Evolutionary conservation across 2,329 filamentous ascomycete genomes (phyloP).

Genomic region (Neofusicoccum laricinum): DNA sequence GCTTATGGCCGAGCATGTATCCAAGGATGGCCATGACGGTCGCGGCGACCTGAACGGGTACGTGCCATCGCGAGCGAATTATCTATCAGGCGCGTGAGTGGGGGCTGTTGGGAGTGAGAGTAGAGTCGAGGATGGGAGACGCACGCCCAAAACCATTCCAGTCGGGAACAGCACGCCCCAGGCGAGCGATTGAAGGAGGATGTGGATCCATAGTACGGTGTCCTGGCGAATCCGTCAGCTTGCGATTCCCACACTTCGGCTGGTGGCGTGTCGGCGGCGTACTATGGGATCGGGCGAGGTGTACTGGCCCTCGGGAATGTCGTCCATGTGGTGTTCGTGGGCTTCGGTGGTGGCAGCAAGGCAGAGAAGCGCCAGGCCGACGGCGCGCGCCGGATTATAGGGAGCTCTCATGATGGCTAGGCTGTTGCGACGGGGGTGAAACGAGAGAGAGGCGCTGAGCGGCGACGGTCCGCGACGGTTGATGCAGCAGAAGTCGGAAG

Average conservation of each 20-base stretch:
- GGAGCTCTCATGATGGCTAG: constrained; percentile 1
- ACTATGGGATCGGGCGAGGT: constrained; percentile 37
- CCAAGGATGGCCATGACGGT: constrained; percentile 74
- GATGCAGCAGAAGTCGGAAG: neutral
- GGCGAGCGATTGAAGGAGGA: constrained; percentile 78
- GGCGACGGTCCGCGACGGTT: neutral
- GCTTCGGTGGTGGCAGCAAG: constrained; percentile 38
- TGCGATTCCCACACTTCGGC: neutral
- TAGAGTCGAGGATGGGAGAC: constrained; percentile 32
- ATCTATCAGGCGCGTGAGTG: constrained; percentile 55
- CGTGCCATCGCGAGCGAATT: constrained; percentile 87
- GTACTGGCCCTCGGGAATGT: constrained; percentile 37
- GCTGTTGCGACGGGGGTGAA: constrained; percentile 13
- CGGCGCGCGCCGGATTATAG: constrained; percentile 14
- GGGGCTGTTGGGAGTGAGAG: neutral
- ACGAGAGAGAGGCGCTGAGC: neutral
- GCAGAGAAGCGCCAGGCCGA: constrained; percentile 24
- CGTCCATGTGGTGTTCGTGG: constrained; percentile 41
- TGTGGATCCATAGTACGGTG: constrained; percentile 87
- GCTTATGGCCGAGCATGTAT: constrained; percentile 87
- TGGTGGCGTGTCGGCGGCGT: neutral
- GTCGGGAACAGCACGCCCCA: constrained; percentile 92
- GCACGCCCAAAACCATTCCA: constrained; percentile 91
- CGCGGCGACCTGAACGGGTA: constrained; percentile 77
- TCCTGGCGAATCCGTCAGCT: constrained; percentile 51